A percentile compares a stretch with the other conserved stretches of the same genome.
Evolutionary conservation across 495 filamentous ascomycete genomes (phyloP).

Genomic region (Xylaria castorea): DNA sequence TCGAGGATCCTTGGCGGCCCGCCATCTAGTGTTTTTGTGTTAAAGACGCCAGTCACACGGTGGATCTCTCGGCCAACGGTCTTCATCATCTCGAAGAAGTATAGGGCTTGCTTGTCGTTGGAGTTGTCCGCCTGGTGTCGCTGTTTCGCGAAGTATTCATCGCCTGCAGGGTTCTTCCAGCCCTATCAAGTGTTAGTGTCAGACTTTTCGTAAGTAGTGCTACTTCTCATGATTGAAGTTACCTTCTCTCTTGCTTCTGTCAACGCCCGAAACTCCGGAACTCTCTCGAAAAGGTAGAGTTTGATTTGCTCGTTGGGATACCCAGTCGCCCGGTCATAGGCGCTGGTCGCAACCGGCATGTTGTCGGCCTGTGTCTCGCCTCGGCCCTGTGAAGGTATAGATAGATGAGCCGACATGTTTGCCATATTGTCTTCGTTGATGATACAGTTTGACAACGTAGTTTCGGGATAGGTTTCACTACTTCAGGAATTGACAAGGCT

Average conservation of each 20-base stretch:
- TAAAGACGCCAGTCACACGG: slow-evolving; percentile 37
- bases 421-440: neutral
- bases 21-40: slow-evolving; percentile 46
- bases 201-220: neutral
- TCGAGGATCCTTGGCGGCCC: slow-evolving; percentile 51
- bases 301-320: neutral
- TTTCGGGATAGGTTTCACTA: neutral
- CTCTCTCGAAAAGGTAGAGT: slow-evolving; percentile 8
- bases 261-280: neutral
- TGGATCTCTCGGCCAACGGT: slow-evolving; percentile 29
- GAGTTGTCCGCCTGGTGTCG: slow-evolving; percentile 45
- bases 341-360: neutral
- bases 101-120: slow-evolving; percentile 6
- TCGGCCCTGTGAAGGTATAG: neutral
- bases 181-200: slow-evolving; percentile 41
- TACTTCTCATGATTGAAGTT: neutral
- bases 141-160: slow-evolving; percentile 48
- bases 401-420: neutral
- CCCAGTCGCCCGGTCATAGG: neutral
- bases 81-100: slow-evolving; percentile 33
- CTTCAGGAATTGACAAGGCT: neutral
- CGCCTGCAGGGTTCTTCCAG: slow-evolving; percentile 51
- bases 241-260: slow-evolving; percentile 13
- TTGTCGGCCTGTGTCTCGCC: neutral
- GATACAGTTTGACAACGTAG: neutral